Base-by-base conservation (phyloP, 495 filamentous ascomycete genomes). In the Viridothelium virens region DNA sequence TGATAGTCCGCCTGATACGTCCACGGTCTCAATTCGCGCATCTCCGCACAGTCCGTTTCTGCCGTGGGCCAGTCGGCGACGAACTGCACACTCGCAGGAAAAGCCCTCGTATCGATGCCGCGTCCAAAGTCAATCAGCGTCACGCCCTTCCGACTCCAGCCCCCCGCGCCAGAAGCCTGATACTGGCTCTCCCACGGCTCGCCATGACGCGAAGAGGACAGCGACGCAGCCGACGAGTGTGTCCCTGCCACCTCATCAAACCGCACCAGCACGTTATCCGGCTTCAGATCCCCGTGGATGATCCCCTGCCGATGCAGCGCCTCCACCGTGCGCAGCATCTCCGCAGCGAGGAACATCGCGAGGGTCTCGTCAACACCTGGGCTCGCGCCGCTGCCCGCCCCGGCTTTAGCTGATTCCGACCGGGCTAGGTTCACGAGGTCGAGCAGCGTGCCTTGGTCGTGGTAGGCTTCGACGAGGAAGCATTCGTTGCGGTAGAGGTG, bases 1-100 rank as follows among this genome's bases (percentile, higher is more conserved):
- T 93, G 90, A 65, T 97, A 92, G 75, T 98, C 94, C 66, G 96
- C 87, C 73, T 98, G 94, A 76, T 90, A 96, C 0, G 92, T 97
- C 94, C 94, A 98, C 2, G 91, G 90, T 12, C 92, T 82, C 69
- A 88, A 81, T 78, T 97, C 92, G 48, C 92, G 86, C 82, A 97
- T 95, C 81, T 98, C 94, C 46, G 89, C 87, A 76, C 94, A 97
- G 73, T 98, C 94, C 63, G 89, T 85, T 36, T 86, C 81, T 25
- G 83, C 81, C 2, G 89, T 89, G 75, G 92, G 87, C 94, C 95
- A 98, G 75, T 97, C 93, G 1, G 93, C 95, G 48, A 96, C 82
- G 78, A 98, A 98, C 69, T 90, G 87, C 18, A 95, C 91, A 65
- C 84, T 82, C 0, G 86, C 83, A 1, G 73, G 70, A 79, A 97